Base-by-base conservation (phyloP, 495 filamentous ascomycete genomes). In the Trichoderma virens region DNA sequence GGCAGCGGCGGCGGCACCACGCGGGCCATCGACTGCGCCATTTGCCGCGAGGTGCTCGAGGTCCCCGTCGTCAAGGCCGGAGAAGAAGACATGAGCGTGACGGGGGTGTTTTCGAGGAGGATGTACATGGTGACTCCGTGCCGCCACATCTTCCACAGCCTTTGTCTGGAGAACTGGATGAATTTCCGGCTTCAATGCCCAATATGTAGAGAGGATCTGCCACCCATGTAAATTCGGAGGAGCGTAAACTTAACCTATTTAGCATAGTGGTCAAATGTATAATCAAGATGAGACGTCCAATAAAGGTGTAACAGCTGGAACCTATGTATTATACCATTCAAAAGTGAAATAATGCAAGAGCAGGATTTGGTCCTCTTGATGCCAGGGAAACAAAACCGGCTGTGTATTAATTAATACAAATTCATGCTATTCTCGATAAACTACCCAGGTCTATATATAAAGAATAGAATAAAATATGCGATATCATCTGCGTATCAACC, bases 41-140 rank as follows among this genome's bases (percentile, higher is more conserved):
- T 98, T 63, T 98, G 94, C 71, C 88, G 93, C 75, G 90, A 97
- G 75, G 83, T 87, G 28, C 86, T 98, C 14, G 91, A 96, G 67
- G 92, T 97, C 7, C 91, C 91, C 1, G 86, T 97, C 43, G 79
- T 95, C 8, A 79, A 82, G 34, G 81, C 83, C 20, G 79, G 79
- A 5, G 79, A 83, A 70, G 86, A 75, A 65, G 67, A 69, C 64
- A 78, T 67, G 25, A 85, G 86, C 23, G 82, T 90, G 43, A 78
- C 84, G 2, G 89, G 85, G 27, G 82, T 96, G 61, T 80, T 97
- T 64, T 89, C 88, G 28, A 79, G 93, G 63, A 82, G 92, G 59
- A 76, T 81, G 62, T 97, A 97, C 74, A 98, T 98, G 94, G 91
- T 98, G 28, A 98, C 94, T 62, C 93, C 94, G 38, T 98, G 94